Evolutionary conservation across 768 basidiomycete species (phyloP).

Genomic region (Lactifluus pinguis): DNA sequence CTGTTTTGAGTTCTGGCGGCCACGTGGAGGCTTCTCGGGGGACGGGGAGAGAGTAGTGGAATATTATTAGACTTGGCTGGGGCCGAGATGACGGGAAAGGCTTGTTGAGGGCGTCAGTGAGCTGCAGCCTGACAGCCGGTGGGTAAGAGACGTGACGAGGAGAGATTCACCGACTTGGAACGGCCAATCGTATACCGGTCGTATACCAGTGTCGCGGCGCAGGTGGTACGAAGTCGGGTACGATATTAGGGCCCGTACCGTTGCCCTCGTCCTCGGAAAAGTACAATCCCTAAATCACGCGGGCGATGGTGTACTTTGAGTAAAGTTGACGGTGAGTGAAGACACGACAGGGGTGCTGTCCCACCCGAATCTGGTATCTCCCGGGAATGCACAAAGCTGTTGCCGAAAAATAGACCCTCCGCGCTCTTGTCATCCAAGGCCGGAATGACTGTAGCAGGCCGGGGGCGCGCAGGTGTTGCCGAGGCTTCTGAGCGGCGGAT

Average conservation of each 20-base stretch:
- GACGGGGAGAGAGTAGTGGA: slow-evolving; percentile 9
- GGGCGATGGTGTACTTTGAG: slow-evolving; percentile 50
- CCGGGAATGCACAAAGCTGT: slow-evolving; percentile 14
- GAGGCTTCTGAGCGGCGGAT: too few species aligned
- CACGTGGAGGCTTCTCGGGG: slow-evolving; percentile 26
- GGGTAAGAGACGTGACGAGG: too few species aligned
- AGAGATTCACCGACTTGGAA: slow-evolving; percentile 25
- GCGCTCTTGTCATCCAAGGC: slow-evolving; percentile 11
- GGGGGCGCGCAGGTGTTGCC: too few species aligned
- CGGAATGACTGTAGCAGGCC: too few species aligned
- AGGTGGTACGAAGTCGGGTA: too few species aligned
- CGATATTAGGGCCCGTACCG: slow-evolving; percentile 11
- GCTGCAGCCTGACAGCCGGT: too few species aligned
- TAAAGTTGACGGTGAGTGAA: slow-evolving; percentile 34
- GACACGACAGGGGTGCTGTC: slow-evolving; percentile 8
- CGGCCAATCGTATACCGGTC: slow-evolving; percentile 21
- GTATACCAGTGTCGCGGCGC: slow-evolving; percentile 9
- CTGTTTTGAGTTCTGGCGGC: slow-evolving; percentile 30
- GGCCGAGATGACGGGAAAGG: slow-evolving; percentile 20
- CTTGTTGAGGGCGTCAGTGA: too few species aligned
- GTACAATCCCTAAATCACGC: slow-evolving; percentile 55
- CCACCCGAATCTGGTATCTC: slow-evolving; percentile 20
- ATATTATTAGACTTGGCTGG: slow-evolving; percentile 1
- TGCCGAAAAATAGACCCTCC: slow-evolving; percentile 20
- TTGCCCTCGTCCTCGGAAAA: slow-evolving; percentile 51